Base-by-base conservation (phyloP, 176 grass and related monocot genomes). In the Ensete ventricosum region DNA sequence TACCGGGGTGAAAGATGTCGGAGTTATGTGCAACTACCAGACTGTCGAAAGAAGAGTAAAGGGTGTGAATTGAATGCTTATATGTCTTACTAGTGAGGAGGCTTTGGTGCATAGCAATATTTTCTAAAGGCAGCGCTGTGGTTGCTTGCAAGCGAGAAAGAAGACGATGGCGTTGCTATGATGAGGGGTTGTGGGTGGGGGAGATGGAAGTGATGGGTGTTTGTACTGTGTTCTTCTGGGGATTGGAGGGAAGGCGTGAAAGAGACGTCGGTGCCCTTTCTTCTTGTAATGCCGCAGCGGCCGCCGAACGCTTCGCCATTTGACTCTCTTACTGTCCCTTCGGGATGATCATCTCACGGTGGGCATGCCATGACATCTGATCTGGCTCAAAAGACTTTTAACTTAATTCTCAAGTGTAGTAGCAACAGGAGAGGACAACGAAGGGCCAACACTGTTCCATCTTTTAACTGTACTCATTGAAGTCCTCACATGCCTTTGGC, bases 131-230 rank as follows among this genome's bases (percentile, higher is more conserved):
- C 34, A 43, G 34, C 34, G 34, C 34, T 43, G 34, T 43, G 52
- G 77, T 84, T 81, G 85, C 81, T 87, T 78, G 78, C 60, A 25
- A 57, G 69, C 10, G 81, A 85, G 77, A 74, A 77, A 84, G 67
- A 63, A 67, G 21, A 52, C 1, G 19, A 49, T 14, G 50, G 3
- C 11, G 19, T 9, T 20, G 20, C 60, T 9, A 43, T 43, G 34
- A 43, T 43, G 34, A 43, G 4, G 34, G 34, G 4, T 43, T 43
- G 34, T 43, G 34, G 34, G 34, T 43, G 34, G 34, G 34, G 34
- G 34, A 43, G 34, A 43, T 43, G 34, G 23, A 2, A 11, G 9
- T 65, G 19, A 26, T 50, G 34, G n/a, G 14, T 70, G 27, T 17
- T 16, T 52, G 50, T 1, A 73, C 74, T 50, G 73, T 81, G 81